A percentile compares a stretch with the other conserved stretches of the same genome.
Conservation (phyloP, 441 rosid species). For the Eutrema salsugineum region DNA sequence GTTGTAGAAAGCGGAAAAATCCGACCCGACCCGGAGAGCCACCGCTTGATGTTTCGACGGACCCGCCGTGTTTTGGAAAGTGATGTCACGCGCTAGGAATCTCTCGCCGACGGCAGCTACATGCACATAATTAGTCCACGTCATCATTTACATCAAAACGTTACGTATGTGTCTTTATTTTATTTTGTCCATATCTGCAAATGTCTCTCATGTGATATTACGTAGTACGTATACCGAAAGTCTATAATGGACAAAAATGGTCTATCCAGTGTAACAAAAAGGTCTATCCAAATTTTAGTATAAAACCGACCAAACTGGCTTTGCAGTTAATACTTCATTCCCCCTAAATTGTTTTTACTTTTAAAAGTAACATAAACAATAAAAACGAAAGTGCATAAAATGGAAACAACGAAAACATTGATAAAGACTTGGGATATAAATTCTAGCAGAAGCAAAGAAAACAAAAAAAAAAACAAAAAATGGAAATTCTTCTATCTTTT, state of each 20-base stretch:
- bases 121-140: not conserved
- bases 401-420: not conserved
- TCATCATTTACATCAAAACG: not conserved
- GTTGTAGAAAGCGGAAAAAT: conserved; percentile 45
- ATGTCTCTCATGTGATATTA: not conserved
- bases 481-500: not conserved
- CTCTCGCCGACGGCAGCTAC: conserved; percentile 54
- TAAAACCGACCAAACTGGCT: not conserved
- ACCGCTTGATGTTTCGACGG: conserved; percentile 67
- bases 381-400: too few relatives aligned
- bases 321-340: too few relatives aligned
- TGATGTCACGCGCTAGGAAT: conserved; percentile 56
- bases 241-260: too few relatives aligned
- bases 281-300: too few relatives aligned
- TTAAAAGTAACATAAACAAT: too few relatives aligned
- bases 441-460: not conserved
- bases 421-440: not conserved
- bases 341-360: too few relatives aligned
- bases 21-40: conserved; percentile 64
- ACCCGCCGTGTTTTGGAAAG: conserved; percentile 59
- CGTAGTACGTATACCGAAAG: not conserved
- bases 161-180: not conserved
- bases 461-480: too few relatives aligned
- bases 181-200: not conserved
- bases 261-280: too few relatives aligned